Evolutionary conservation across 345 rosid species (phyloP), one percentile per base, ranked within the genome.

Genomic region (Ricinus communis): DNA sequence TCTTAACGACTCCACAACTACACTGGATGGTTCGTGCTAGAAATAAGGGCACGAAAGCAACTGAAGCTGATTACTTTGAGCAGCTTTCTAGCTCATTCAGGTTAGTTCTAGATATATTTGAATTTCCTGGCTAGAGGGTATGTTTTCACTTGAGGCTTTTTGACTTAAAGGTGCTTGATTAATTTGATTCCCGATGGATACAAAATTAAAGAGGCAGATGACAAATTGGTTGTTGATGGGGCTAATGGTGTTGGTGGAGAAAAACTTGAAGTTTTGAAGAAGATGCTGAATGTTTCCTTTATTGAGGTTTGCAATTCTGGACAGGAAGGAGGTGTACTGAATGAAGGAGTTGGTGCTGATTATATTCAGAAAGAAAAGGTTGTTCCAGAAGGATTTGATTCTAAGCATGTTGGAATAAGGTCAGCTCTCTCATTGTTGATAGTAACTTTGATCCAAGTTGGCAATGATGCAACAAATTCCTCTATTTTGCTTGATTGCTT

Each of bases 21-120:
- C 99, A 95, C 74, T 90, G 97, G 97, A 87, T 95, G 89, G 93
- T 95, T 66, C 88, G 90, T 71, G 92, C 97, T 69, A 89, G 85
- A 77, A 92, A 90, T 77, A 90, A 84, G 82, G 86, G 86, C 50
- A 65, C 79, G 65, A 81, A 84, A 62, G 96, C 93, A 0, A 79
- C 92, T 19, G 97, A 95, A 79, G 66, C 43, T 47, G 89, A 83
- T 76, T 95, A 95, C 77, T 95, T 85, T 80, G 93, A 84, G 71
- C 97, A 86, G 69, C 87, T 95, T 69, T 79, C 87, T 31, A 72
- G 82, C 61, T 87, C 97, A 11, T 95, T 87, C 79, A 72, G 91
- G 96, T 88, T 68, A 19, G 74, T 66, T 74, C 66, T 51, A 24
- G 12, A 53, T 65, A 38, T 41, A 27, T 7, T 52, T 54, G 27